These are phyloP conservation scores for Neurospora africana DNA, from an alignment of 495 filamentous ascomycete species.

Conservation along the genomic window DNA sequence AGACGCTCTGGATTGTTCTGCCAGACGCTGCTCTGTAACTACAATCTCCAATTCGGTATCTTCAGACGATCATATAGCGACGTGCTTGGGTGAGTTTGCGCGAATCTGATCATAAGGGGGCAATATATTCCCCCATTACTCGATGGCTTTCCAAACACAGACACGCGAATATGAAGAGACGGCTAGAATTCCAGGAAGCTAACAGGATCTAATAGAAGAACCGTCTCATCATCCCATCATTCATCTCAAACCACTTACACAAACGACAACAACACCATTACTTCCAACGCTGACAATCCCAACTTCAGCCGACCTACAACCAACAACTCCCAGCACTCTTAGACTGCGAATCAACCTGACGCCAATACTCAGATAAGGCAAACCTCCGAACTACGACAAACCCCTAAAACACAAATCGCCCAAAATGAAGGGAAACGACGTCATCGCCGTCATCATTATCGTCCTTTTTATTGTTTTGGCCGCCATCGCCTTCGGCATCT, in stretches of 20 bases:
- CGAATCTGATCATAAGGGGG: not conserved
- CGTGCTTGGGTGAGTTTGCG: not conserved
- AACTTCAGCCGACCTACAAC: not conserved
- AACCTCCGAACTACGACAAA: not conserved
- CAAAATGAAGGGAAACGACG: conserved; percentile 62
- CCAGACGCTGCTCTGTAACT: not conserved
- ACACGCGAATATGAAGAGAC: not conserved
- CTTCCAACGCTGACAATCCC: not conserved
- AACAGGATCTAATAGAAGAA: not conserved
- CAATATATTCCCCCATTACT: not conserved
- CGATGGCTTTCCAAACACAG: not conserved
- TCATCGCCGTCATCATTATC: conserved; percentile 76
- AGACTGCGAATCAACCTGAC: not conserved
- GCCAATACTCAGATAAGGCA: not conserved
- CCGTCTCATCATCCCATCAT: not conserved
- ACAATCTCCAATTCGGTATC: not conserved
- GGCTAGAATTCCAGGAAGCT: not conserved
- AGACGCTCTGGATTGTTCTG: not conserved
- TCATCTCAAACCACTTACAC: not conserved
- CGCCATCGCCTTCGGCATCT: conserved; percentile 60
- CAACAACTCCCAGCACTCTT: not conserved
- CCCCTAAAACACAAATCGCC: conserved; percentile 5
- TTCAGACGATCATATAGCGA: not conserved
- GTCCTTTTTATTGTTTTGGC: conserved; percentile 64
- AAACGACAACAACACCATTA: not conserved